Base-by-base conservation (phyloP, 2,329 filamentous ascomycete species). In the Ilyonectria destructans region DNA sequence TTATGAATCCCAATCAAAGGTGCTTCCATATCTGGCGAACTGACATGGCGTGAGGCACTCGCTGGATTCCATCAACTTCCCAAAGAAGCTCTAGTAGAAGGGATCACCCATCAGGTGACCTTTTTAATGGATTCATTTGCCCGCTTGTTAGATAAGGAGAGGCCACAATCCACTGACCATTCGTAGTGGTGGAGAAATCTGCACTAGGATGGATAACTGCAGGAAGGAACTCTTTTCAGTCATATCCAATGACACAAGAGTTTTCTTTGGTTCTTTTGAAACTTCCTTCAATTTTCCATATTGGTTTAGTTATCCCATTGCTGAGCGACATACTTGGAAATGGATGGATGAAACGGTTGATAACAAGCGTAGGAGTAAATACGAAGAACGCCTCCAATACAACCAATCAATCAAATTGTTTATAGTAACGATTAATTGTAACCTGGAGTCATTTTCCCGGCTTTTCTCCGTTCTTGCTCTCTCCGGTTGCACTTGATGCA, bases 401-500 rank as follows among this genome's bases (percentile, higher is more conserved):
- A 52, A n/a, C 9, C 7, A 33, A 52, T 31, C 26, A 51, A 31
- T 4, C 26, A 29, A 4, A 51, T 17, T 8, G 48, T 10, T 52
- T 12, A 21, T 52, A 33, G n/a, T 12, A 33, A 6, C n/a, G 49
- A 12, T 7, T 33, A 21, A 21, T 21, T 31, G 49, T 12, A 33
- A 21, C 29, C 13, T 4, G 19, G 10, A 17, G 29, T 52, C 29
- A 31, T 33, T 12, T 26, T 2, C 9, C 17, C 49, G 29, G 12
- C 49, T 12, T 52, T 19, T 43, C 9, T 9, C 29, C 12, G n/a
- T 35, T 12, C 26, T 52, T 12, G 10, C 33, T 13, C 19, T 43
- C 35, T 43, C n/a, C 26, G 43, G n/a, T 57, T 26, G 35, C 54
- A 43, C 54, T 13, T 17, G 8, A 57, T 57, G 40, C 54, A 57